These are phyloP conservation scores for Trichoderma erinaceum DNA, from an alignment of 495 filamentous ascomycete genomes.

Conservation along the genomic window DNA sequence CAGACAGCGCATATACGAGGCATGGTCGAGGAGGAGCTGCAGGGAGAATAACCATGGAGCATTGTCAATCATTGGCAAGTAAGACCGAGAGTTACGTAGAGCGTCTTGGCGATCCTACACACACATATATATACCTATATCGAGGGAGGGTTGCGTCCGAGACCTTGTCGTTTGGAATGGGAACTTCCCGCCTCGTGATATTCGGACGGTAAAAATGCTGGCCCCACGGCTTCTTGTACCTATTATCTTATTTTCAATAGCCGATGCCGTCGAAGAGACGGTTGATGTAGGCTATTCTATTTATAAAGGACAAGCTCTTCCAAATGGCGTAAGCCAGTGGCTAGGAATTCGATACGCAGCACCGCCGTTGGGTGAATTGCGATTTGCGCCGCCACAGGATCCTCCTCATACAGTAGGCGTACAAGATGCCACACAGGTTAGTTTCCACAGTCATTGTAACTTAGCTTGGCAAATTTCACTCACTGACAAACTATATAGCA, in stretches of 20 bases:
- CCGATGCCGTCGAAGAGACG: slow-evolving; percentile 2
- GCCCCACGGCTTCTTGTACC: not conserved
- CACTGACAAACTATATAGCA: slow-evolving; percentile 4
- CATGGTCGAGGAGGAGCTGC: not conserved
- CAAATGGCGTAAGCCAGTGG: slow-evolving; percentile 52
- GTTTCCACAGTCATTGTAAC: slow-evolving; percentile 12
- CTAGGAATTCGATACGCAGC: slow-evolving; percentile 62
- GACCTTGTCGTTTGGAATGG: not conserved
- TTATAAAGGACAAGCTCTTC: slow-evolving; percentile 17
- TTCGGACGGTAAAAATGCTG: not conserved
- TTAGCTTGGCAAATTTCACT: not conserved
- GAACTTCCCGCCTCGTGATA: not conserved
- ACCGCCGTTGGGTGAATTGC: slow-evolving; percentile 49
- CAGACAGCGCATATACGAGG: not conserved
- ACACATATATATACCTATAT: not conserved
- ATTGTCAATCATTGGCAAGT: not conserved
- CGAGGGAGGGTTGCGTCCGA: not conserved
- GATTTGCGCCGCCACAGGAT: slow-evolving; percentile 53
- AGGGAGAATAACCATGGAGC: not conserved
- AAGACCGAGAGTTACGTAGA: not conserved
- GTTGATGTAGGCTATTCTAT: slow-evolving; percentile 21
- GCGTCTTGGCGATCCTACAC: not conserved
- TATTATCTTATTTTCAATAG: not conserved
- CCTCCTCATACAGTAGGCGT: slow-evolving; percentile 35
- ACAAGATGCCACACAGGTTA: slow-evolving; percentile 41